phyloP scores from a whole-genome alignment of 352 stramenopile genomes.

The Phytophthora agathidicida region DNA sequence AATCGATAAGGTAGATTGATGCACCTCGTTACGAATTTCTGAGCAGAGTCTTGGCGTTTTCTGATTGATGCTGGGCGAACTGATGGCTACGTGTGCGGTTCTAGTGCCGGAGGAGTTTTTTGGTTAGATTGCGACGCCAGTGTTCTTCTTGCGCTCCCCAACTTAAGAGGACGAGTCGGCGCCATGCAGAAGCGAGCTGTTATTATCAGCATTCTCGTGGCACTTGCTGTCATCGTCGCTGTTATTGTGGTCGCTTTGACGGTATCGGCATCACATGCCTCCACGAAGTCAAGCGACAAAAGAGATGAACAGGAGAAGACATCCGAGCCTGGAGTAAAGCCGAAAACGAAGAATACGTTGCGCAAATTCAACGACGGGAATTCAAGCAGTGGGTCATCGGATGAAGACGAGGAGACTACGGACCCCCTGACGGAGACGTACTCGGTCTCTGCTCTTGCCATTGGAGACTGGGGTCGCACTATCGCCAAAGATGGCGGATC shows the following conservation, averaged over 20 bases:
- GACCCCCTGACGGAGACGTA: constrained; percentile 47
- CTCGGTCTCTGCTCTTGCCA: constrained; percentile 60
- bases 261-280: constrained; percentile 34
- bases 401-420: constrained; percentile 38
- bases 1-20: too few species aligned
- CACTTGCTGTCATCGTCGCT: constrained; percentile 49
- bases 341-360: constrained; percentile 9
- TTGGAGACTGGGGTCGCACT: constrained; percentile 82
- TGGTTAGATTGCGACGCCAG: too few species aligned
- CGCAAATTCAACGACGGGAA: constrained; percentile 27
- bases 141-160: constrained; percentile 18
- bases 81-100: too few species aligned
- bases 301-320: not conserved
- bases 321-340: constrained; percentile 1
- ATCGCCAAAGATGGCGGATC: constrained; percentile 63
- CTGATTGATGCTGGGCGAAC: too few species aligned
- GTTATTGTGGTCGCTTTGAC: constrained; percentile 53
- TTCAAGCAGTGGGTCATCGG: constrained; percentile 23
- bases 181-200: constrained; percentile 37
- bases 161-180: not conserved
- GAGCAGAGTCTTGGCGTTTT: too few species aligned
- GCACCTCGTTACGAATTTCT: too few species aligned
- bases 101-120: too few species aligned
- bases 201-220: constrained; percentile 40
- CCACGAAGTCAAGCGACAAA: constrained; percentile 14